Evolutionary conservation across 108 stramenopile species (phyloP).

Genomic region (Bacterosira constricta): DNA sequence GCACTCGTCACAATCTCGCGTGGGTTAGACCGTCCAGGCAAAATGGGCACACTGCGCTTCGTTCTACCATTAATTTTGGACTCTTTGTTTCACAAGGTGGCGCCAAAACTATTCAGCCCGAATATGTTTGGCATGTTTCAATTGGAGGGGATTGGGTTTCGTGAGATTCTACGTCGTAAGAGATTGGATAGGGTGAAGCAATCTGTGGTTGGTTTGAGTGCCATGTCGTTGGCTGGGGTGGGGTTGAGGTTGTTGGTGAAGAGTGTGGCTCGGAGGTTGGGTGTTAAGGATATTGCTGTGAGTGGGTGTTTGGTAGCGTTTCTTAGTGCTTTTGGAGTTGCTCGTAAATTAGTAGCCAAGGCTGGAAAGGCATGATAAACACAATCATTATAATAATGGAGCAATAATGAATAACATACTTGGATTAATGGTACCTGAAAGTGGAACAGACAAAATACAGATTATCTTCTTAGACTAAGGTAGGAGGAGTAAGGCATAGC

Average conservation of each 20-base stretch:
- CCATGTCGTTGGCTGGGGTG: conserved; percentile 10
- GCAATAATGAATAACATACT: no score
- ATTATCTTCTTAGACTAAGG: no score
- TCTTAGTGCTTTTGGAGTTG: no score
- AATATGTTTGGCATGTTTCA: conserved; percentile 64
- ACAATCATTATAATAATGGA: no score
- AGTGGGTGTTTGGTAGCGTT: no score
- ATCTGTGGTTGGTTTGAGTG: conserved; percentile 30
- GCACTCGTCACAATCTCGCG: conserved; percentile 67
- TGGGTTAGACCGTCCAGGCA: conserved; percentile 56
- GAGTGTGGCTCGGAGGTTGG: no score
- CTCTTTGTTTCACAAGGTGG: conserved; percentile 51
- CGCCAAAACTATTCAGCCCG: conserved; percentile 57
- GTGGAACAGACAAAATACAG: no score
- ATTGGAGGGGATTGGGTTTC: conserved; percentile 24
- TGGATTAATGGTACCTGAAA: no score
- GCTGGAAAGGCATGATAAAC: no score
- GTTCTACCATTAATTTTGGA: conserved; percentile 70
- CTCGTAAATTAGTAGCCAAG: no score
- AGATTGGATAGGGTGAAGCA: conserved; percentile 23
- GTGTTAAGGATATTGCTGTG: no score
- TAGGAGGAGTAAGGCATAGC: no score
- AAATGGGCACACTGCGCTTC: conserved; percentile 57
- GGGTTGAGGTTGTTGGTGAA: conserved; percentile 4
- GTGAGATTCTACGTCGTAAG: conserved; percentile 28